These are phyloP conservation scores for Colletotrichum sidae DNA, from an alignment of 2,329 filamentous ascomycete genomes.

Conservation along the genomic window DNA sequence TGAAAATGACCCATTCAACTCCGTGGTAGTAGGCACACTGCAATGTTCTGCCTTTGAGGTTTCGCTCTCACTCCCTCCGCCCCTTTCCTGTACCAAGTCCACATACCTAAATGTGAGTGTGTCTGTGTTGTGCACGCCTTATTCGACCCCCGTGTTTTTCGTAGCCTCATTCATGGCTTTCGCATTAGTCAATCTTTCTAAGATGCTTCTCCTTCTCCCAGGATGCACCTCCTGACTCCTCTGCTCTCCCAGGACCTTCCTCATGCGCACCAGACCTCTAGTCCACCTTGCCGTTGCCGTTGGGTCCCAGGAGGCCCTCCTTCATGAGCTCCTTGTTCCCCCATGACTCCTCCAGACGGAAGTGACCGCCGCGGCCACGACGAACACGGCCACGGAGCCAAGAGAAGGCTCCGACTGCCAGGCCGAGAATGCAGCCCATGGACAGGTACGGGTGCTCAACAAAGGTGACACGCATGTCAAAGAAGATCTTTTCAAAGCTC, in stretches of 20 bases:
- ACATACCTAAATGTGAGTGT: conserved; percentile 13
- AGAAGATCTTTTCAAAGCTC: conserved; percentile 77
- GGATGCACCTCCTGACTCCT: conserved; percentile 15
- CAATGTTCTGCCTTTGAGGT: conserved; percentile 26
- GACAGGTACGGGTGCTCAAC: conserved; percentile 70
- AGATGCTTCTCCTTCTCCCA: conserved; percentile 10
- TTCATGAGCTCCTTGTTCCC: conserved; percentile 68
- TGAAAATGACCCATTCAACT: conserved; percentile 35
- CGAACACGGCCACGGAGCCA: conserved; percentile 68
- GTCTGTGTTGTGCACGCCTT: too few species aligned
- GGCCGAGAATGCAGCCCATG: conserved; percentile 66
- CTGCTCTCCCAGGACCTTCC: conserved; percentile 17
- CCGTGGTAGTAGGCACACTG: conserved; percentile 28
- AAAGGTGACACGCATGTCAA: conserved; percentile 70
- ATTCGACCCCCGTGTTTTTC: conserved; percentile 17
- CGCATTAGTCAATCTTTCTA: conserved; percentile 37
- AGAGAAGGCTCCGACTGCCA: conserved; percentile 63
- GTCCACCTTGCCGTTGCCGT: conserved; percentile 63
- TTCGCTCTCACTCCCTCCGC: conserved; percentile 22
- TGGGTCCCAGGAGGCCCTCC: conserved; percentile 69
- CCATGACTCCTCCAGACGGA: conserved; percentile 70
- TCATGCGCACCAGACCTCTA: conserved; percentile 41
- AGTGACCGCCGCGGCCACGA: conserved; percentile 67
- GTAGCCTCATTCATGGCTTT: conserved; percentile 36
- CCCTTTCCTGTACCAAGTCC: conserved; percentile 10